These are phyloP conservation scores for Claviceps arundinis DNA, from an alignment of 2,329 filamentous ascomycete species.

Conservation along the genomic window DNA sequence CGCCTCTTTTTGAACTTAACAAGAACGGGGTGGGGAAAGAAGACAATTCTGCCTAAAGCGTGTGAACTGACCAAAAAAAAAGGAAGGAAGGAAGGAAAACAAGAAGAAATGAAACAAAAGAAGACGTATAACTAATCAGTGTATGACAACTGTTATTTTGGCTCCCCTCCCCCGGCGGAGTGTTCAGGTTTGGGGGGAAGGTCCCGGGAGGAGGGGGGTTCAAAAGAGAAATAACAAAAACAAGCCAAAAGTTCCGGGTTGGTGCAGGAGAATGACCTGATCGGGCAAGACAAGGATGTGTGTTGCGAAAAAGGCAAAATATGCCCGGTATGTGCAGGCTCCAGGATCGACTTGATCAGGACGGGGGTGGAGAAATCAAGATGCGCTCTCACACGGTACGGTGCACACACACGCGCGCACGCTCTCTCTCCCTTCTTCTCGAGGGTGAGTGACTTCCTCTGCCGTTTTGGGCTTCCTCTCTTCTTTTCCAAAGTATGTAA, in stretches of 20 bases:
- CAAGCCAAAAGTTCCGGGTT: background rate
- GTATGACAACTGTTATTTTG: background rate
- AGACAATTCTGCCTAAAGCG: background rate
- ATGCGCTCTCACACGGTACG: background rate
- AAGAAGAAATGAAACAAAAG: background rate
- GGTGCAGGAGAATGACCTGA: background rate
- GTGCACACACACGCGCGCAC: too few relatives aligned
- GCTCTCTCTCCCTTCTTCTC: too few relatives aligned
- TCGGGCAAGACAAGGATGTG: background rate
- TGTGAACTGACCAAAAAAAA: slow-evolving; percentile 17
- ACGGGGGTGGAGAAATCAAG: background rate
- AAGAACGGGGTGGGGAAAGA: background rate
- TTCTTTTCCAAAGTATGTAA: background rate
- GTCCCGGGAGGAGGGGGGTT: too few relatives aligned
- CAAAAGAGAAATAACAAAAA: background rate
- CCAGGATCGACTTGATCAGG: background rate
- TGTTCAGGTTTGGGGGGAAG: too few relatives aligned
- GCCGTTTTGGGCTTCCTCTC: too few relatives aligned
- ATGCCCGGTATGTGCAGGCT: background rate
- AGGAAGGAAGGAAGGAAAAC: slow-evolving; percentile 20
- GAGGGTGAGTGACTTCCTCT: too few relatives aligned
- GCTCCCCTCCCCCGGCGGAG: background rate
- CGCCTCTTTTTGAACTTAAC: background rate
- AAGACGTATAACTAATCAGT: background rate
- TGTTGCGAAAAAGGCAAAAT: background rate